Evolutionary conservation across 1,139 yeast genomes (phyloP), one percentile per base, ranked within the genome.

Genomic region (Suhomyces taliae): DNA sequence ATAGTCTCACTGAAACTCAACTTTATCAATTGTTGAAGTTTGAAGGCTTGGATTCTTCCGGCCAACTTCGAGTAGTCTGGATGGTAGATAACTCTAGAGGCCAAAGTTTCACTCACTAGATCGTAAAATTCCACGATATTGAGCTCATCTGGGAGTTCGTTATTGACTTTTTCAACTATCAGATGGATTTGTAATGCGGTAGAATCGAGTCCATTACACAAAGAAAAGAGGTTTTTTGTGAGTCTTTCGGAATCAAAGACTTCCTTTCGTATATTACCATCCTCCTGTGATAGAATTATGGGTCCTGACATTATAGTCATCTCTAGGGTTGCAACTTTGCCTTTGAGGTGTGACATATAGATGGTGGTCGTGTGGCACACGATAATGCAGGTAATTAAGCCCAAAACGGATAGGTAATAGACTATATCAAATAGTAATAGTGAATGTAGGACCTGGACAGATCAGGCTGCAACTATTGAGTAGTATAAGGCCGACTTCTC

Each of bases 31-130:
- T 57, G 58, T 35, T 72, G 79, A 19, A 76, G 53, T 46, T 64
- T 62, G 6, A 53, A 46, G 0, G 72, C 70, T 41, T 72, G 71
- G 0, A 79, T 60, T 48, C 81, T 61, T 0, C 83, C 81, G 0
- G 83, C 84, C 39, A 80, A 59, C 5, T 64, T 44, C 1, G 82
- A 64, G 53, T 72, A 74, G 49, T 77, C 79, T 5, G 80, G 80
- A 54, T 79, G 80, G 37, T 59, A 58, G 2, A 76, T 72, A 1
- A 74, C 70, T 53, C 72, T 61, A 2, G 78, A 64, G 1, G 83
- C 84, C 32, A 74, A 54, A 6, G 67, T 64, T 54, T 79, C 84
- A 2, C 79, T 69, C 1, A 69, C 60, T 37, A 74, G 63, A 11
- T 68, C 71, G 38, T 66, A 57, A 15, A 79, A 61, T 39, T 76